Percentiles rank a stretch among this genome's conserved stretches.
phyloP scores from a whole-genome alignment of 1,284 basidiomycete genomes.

The Ustilago hordei region DNA sequence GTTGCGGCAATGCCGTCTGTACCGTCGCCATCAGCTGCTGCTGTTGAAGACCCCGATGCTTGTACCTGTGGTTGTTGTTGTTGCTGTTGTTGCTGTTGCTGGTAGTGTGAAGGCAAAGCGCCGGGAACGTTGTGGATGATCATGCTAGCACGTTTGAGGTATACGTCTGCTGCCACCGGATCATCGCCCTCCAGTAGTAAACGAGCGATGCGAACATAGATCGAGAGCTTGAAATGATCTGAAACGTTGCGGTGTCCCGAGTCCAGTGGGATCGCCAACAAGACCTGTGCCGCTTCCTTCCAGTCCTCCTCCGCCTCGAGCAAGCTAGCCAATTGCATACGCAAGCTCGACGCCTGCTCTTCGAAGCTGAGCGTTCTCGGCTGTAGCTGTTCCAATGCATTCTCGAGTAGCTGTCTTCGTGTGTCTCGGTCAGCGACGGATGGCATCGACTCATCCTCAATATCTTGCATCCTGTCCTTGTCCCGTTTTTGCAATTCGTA shows the following conservation, averaged over 20 bases:
- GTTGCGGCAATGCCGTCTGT: neutral
- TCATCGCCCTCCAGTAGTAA: constrained; percentile 95
- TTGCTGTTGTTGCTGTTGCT: constrained; percentile 25
- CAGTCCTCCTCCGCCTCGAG: constrained; percentile 92
- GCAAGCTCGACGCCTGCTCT: constrained; percentile 86
- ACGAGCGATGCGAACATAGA: constrained; percentile 93
- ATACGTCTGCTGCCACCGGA: constrained; percentile 91
- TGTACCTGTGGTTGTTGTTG: constrained; percentile 5
- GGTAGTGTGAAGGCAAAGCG: constrained; percentile 35
- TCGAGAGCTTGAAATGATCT: constrained; percentile 86
- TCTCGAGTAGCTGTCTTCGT: constrained; percentile 76
- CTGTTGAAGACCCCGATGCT: constrained; percentile 5
- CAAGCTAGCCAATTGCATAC: constrained; percentile 87
- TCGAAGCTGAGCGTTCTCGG: constrained; percentile 87
- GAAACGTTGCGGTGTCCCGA: constrained; percentile 82
- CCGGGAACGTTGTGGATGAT: constrained; percentile 76
- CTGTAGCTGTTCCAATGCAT: constrained; percentile 79
- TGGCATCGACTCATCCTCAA: constrained; percentile 32
- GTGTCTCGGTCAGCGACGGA: constrained; percentile 51
- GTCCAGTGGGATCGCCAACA: constrained; percentile 91
- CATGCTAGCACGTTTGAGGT: constrained; percentile 93
- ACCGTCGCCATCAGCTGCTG: constrained; percentile 16
- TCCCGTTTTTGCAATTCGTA: constrained; percentile 74
- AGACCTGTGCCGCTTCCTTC: constrained; percentile 87
- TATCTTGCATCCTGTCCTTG: constrained; percentile 32